phyloP scores from a whole-genome alignment of 1,284 basidiomycete species.

The Trichosporon ovoides region DNA sequence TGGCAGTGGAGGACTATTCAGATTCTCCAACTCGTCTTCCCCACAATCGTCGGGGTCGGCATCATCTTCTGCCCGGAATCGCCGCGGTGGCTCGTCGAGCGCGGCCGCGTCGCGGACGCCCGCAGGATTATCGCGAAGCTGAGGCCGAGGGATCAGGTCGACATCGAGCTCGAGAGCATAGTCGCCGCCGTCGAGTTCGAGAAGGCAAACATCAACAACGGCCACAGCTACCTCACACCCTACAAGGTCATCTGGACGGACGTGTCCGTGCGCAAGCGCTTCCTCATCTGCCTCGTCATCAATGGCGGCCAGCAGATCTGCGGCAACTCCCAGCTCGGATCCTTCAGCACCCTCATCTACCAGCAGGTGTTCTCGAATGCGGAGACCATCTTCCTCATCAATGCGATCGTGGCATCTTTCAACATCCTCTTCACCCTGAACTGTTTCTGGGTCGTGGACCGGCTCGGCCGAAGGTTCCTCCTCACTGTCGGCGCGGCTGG shows the following conservation, averaged over 20 bases:
- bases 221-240: slow-evolving; percentile 4
- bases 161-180: slow-evolving; percentile 20
- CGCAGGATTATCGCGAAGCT: slow-evolving; percentile 13
- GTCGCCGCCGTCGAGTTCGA: slow-evolving; percentile 22
- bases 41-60: slow-evolving; percentile 43
- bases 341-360: slow-evolving; percentile 25
- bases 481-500: slow-evolving; percentile 8
- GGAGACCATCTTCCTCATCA: slow-evolving; percentile 24
- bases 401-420: slow-evolving; percentile 19
- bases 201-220: slow-evolving; percentile 4
- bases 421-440: slow-evolving; percentile 18
- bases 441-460: slow-evolving; percentile 12
- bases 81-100: slow-evolving; percentile 58
- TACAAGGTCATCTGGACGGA: slow-evolving; percentile 17
- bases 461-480: not conserved
- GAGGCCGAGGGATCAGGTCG: slow-evolving; percentile 17
- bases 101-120: slow-evolving; percentile 23
- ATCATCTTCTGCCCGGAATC: slow-evolving; percentile 51
- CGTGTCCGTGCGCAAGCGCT: slow-evolving; percentile 21
- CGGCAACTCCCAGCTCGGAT: slow-evolving; percentile 17
- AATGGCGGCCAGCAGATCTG: slow-evolving; percentile 24
- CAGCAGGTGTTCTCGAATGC: slow-evolving; percentile 18
- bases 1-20: slow-evolving; percentile 18
- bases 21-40: slow-evolving; percentile 19
- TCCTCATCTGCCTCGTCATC: slow-evolving; percentile 21